phyloP scores from a whole-genome alignment of 2,329 filamentous ascomycete genomes.

The Fusarium setosum region DNA sequence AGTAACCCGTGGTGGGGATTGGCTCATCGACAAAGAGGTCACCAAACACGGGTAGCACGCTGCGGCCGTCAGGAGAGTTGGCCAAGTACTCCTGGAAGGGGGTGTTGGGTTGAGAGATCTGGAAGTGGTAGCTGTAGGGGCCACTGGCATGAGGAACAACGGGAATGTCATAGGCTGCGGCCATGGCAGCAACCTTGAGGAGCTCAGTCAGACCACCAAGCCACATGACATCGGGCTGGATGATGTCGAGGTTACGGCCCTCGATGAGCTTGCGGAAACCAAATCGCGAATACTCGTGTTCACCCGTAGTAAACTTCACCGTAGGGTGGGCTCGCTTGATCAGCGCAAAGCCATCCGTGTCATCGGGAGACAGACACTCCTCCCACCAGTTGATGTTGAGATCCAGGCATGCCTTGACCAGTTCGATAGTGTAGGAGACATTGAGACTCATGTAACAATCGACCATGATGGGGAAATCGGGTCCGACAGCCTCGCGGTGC shows the following conservation, averaged over 20 bases:
- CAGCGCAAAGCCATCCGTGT: slow-evolving; percentile 89
- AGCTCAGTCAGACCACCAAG: slow-evolving; percentile 92
- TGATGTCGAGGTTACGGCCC: slow-evolving; percentile 90
- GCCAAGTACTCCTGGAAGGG: slow-evolving; percentile 97
- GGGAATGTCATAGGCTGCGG: slow-evolving; percentile 91
- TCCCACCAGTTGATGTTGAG: slow-evolving; percentile 98
- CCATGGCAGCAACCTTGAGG: slow-evolving; percentile 88
- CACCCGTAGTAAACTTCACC: slow-evolving; percentile 93
- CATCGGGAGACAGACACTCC: slow-evolving; percentile 90
- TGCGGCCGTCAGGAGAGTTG: slow-evolving; percentile 91
- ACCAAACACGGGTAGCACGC: slow-evolving; percentile 90
- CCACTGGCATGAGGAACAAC: slow-evolving; percentile 96
- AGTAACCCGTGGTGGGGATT: slow-evolving; percentile 83
- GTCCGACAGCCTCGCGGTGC: slow-evolving; percentile 85
- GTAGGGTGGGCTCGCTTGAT: slow-evolving; percentile 92
- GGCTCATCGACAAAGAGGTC: slow-evolving; percentile 92
- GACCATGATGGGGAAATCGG: slow-evolving; percentile 92
- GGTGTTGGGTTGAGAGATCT: slow-evolving; percentile 91
- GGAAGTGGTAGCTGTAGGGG: slow-evolving; percentile 96
- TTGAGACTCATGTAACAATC: slow-evolving; percentile 98
- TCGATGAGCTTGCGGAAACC: slow-evolving; percentile 96
- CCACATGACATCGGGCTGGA: slow-evolving; percentile 99
- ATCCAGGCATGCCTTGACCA: slow-evolving; percentile 84
- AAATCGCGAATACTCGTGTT: slow-evolving; percentile 95
- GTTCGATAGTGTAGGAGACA: slow-evolving; percentile 90